Evolutionary conservation across 2,329 filamentous ascomycete genomes (phyloP).

Genomic region (Colletotrichum godetiae): DNA sequence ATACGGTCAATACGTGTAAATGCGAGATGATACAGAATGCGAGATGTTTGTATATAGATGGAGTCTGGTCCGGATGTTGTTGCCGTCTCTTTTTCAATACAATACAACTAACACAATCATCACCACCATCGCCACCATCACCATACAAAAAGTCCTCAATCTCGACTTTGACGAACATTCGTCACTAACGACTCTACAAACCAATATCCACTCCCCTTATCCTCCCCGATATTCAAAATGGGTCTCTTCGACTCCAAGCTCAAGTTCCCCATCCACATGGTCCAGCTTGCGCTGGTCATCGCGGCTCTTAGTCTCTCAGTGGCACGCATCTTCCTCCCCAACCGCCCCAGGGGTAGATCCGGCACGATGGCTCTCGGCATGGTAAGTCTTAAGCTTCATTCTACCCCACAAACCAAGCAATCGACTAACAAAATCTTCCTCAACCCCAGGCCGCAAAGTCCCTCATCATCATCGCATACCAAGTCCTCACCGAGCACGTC

Average conservation of each 20-base stretch:
- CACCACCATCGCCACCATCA: not conserved
- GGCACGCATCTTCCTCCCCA: conserved; percentile 25
- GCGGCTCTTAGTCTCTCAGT: conserved; percentile 21
- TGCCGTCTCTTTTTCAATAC: not conserved
- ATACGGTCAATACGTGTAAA: not conserved
- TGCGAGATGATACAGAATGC: not conserved
- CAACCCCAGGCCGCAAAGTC: conserved; percentile 48
- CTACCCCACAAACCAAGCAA: not conserved
- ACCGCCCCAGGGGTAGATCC: conserved; percentile 10
- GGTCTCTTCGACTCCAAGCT: conserved; percentile 12
- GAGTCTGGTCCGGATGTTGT: not conserved
- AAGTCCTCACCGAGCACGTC: conserved; percentile 51
- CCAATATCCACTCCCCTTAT: not conserved
- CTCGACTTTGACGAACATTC: too few species aligned
- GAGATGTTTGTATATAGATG: conserved; percentile 7
- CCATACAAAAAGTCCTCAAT: not conserved
- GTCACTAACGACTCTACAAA: not conserved
- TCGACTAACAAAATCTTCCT: not conserved
- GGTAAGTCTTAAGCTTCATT: conserved; percentile 1
- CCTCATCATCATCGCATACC: conserved; percentile 52
- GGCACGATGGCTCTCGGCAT: conserved; percentile 32
- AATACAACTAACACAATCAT: not conserved
- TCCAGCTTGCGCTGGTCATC: conserved; percentile 23
- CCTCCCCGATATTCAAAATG: not conserved
- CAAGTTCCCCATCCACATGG: conserved; percentile 31